Evolutionary conservation across 2,329 filamentous ascomycete genomes (phyloP), one percentile per base, ranked within the genome.

Genomic region (Sporothrix luriei): DNA sequence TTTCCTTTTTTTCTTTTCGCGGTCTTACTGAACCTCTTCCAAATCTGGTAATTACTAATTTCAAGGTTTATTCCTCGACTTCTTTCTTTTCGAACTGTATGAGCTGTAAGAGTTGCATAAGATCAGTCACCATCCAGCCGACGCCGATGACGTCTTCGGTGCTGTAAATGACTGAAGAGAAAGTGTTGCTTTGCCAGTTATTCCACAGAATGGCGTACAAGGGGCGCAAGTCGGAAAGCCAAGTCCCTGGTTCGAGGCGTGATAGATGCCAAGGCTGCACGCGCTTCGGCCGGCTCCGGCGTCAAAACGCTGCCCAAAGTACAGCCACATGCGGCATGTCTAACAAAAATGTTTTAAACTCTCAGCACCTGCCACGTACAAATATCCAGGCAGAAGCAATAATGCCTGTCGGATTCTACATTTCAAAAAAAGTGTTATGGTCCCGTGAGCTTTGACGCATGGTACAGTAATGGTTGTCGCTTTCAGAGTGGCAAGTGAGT

Each of bases 231-330:
- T 24, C 43, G 59, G 40, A 33, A 49, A 24, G 59, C 24, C 21
- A 33, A 64, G 43, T 43, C 59, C 19, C 24, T 48, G 59, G n/a
- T 3, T 19, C 10, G n/a, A 62, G 13, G 59, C 19, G 43, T 43
- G 21, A 64, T 29, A 21, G 29, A 24, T 16, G 26, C 61, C 43
- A 33, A 33, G 48, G 9, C 21, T 21, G 24, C 7, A 19, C 7
- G 59, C 24, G 59, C 61, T 51, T 65, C 62, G 62, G 62, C 62
- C 46, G 62, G 62, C 62, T 65, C 62, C 62, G 62, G 51, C 4
- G 19, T 40, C 24, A 21, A 38, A n/a, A 33, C 10, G 46, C 26
- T 33, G 33, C 10, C 62, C 16, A 65, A 29, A 49, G 19, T 33
- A 49, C 61, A 64, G 43, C 21, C 33, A 59, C 16, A 59, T 59